Percentiles rank a stretch among this genome's conserved stretches.
Conservation (phyloP, 805 yeast species). For the Suhomyces prunicola region DNA sequence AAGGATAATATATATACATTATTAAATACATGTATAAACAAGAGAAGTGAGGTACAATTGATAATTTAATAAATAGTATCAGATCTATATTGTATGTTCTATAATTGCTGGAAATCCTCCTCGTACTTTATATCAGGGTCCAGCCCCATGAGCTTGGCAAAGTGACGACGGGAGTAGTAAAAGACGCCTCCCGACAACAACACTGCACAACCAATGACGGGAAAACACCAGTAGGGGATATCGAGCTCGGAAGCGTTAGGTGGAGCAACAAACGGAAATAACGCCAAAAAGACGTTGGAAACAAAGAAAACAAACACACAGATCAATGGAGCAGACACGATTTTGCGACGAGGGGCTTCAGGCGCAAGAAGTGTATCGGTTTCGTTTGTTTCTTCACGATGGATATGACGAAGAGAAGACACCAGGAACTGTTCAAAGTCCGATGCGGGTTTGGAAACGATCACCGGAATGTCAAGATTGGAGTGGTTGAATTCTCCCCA, state of each 20-base stretch:
- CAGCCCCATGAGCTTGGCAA: conserved; percentile 4
- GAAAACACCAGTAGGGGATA: conserved; percentile 59
- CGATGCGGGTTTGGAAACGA: background rate
- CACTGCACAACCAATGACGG: conserved; percentile 49
- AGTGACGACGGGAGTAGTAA: conserved; percentile 12
- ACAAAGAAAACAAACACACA: conserved; percentile 37
- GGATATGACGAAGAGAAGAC: background rate
- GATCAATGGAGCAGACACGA: conserved; percentile 28
- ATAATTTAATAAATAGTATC: too few relatives aligned
- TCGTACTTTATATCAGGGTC: conserved; percentile 13
- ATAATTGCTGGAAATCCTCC: conserved; percentile 7
- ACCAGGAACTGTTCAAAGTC: background rate
- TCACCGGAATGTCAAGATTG: conserved; percentile 2
- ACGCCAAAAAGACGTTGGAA: conserved; percentile 48
- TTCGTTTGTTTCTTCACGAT: background rate
- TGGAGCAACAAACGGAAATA: conserved; percentile 58
- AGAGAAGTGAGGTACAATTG: too few relatives aligned
- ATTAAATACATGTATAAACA: too few relatives aligned
- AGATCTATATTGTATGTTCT: too few relatives aligned
- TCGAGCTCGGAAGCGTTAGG: conserved; percentile 30
- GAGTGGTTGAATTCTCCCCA: conserved; percentile 13
- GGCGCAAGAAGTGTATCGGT: background rate
- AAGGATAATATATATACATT: too few relatives aligned
- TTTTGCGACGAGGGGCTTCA: background rate
- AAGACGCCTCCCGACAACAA: conserved; percentile 40